These are phyloP conservation scores for Bipolaris gigantea DNA, from an alignment of 2,329 filamentous ascomycete species.

Conservation along the genomic window DNA sequence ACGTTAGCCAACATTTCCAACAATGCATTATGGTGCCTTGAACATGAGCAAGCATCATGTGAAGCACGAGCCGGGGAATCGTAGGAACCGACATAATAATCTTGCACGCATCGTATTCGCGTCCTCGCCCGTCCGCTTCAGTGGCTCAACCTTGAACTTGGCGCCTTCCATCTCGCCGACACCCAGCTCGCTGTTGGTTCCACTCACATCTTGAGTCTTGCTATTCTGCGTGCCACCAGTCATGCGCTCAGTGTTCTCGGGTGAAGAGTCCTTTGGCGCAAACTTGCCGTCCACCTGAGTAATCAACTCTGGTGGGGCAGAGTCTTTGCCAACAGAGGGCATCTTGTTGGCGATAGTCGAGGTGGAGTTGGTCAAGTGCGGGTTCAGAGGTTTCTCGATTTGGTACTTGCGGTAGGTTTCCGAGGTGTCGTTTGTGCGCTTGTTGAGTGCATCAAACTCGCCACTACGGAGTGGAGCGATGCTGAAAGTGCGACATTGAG, in stretches of 20 bases:
- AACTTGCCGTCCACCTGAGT: conserved; percentile 60
- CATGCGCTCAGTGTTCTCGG: conserved; percentile 66
- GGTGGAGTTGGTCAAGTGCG: conserved; percentile 65
- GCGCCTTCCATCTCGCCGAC: conserved; percentile 49
- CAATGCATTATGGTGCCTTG: neutral
- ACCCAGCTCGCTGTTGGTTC: conserved; percentile 30
- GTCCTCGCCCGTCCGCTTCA: conserved; percentile 82
- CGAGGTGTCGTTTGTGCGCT: conserved; percentile 56
- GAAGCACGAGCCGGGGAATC: conserved; percentile 1
- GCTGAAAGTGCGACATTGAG: conserved; percentile 45
- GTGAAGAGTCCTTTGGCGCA: conserved; percentile 61
- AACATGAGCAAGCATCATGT: neutral
- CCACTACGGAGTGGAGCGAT: conserved; percentile 40
- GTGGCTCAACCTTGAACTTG: conserved; percentile 84
- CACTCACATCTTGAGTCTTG: conserved; percentile 41
- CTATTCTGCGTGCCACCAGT: conserved; percentile 63
- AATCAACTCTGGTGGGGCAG: conserved; percentile 63
- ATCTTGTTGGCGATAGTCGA: conserved; percentile 66
- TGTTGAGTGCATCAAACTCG: conserved; percentile 50
- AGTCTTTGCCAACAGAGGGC: conserved; percentile 60
- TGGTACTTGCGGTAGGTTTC: conserved; percentile 60
- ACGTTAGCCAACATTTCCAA: conserved; percentile 7
- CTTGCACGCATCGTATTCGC: conserved; percentile 83
- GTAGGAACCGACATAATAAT: conserved; percentile 64
- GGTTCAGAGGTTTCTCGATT: conserved; percentile 61